These are phyloP conservation scores for Schizonepeta tenuifolia DNA, from an alignment of 257 asterid species.

Conservation along the genomic window DNA sequence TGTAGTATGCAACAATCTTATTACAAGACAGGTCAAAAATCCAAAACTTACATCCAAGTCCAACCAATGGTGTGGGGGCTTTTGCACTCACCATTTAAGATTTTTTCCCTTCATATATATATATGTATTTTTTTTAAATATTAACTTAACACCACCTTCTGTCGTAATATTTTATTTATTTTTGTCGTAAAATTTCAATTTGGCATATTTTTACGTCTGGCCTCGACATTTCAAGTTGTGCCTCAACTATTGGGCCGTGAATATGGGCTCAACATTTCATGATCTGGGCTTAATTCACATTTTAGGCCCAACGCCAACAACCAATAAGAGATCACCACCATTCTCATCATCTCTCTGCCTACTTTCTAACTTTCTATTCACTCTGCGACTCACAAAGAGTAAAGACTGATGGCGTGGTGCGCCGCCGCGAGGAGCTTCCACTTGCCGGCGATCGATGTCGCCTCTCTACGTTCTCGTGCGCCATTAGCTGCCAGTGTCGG, in stretches of 20 bases:
- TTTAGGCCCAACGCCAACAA: not conserved
- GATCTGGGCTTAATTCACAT: not conserved
- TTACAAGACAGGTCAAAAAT: too few relatives aligned
- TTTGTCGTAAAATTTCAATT: too few relatives aligned
- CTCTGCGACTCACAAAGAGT: not conserved
- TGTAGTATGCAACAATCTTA: too few relatives aligned
- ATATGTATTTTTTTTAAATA: too few relatives aligned
- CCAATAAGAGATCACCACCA: not conserved
- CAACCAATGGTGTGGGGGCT: too few relatives aligned
- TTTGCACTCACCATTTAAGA: too few relatives aligned
- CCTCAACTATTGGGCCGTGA: not conserved
- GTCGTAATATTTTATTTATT: too few relatives aligned
- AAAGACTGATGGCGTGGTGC: slow-evolving; percentile 68
- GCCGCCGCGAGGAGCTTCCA: slow-evolving; percentile 76
- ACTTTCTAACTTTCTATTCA: not conserved
- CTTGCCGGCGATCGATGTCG: slow-evolving; percentile 66
- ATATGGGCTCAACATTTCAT: not conserved
- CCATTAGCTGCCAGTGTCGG: slow-evolving; percentile 59
- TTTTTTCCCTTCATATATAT: too few relatives aligned
- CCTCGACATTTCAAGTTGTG: too few relatives aligned
- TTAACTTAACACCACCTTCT: too few relatives aligned
- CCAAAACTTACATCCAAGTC: too few relatives aligned
- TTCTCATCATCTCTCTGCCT: not conserved
- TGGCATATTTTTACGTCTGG: too few relatives aligned
- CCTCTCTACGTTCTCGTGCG: slow-evolving; percentile 52